phyloP scores from a whole-genome alignment of 2,329 filamentous ascomycete genomes.

The Fusarium napiforme region DNA sequence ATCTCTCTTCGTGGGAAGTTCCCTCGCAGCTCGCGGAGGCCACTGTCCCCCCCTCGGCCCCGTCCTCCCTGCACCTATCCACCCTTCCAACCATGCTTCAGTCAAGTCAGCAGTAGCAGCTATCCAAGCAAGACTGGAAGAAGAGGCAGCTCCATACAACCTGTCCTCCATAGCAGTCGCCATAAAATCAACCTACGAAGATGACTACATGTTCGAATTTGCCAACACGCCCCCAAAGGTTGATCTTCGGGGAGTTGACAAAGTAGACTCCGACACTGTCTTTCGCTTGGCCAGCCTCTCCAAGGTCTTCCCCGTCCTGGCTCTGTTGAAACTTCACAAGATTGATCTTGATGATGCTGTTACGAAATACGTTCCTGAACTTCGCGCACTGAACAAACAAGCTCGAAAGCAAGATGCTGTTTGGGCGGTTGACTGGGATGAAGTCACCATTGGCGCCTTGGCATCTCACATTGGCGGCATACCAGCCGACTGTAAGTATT shows the following conservation, averaged over 20 bases:
- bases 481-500: conserved; percentile 2
- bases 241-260: conserved; percentile 7
- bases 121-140: neutral
- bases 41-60: conserved; percentile 19
- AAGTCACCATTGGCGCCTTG: conserved; percentile 7
- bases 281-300: conserved; percentile 24
- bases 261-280: conserved; percentile 10
- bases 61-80: neutral
- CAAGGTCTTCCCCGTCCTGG: conserved; percentile 12
- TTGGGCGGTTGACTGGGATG: conserved; percentile 22
- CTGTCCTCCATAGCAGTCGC: conserved; percentile 1
- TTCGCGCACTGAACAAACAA: conserved; percentile 3
- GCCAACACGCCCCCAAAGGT: conserved; percentile 5
- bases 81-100: neutral
- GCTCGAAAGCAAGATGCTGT: conserved; percentile 5
- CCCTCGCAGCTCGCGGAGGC: conserved; percentile 10
- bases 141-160: neutral
- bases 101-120: neutral
- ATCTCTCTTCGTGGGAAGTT: neutral
- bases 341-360: conserved; percentile 9
- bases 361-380: conserved; percentile 20
- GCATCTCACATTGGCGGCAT: conserved; percentile 9
- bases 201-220: conserved; percentile 16
- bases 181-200: conserved; percentile 14
- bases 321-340: neutral